A percentile compares a stretch with the other conserved stretches of the same genome.
Conservation (phyloP, 257 asterid genomes). For the Solanum pennellii region DNA sequence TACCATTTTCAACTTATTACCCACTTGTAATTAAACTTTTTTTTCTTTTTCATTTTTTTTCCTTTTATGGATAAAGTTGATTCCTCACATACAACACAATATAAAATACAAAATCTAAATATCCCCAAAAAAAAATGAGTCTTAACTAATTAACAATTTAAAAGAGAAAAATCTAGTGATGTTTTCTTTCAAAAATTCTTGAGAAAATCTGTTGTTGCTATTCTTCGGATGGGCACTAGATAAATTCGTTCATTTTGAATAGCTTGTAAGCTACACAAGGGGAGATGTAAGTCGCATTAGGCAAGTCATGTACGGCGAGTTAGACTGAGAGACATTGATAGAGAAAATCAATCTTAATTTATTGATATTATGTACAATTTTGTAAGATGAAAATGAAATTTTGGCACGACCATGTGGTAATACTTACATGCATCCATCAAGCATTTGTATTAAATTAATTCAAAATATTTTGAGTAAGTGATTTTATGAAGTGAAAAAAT, state of each 20-base stretch:
- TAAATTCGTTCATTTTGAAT: not conserved
- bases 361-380: not conserved
- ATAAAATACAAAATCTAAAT: not conserved
- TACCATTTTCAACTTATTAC: not conserved
- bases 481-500: not conserved
- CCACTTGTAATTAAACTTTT: not conserved
- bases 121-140: not conserved
- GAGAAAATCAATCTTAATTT: too few relatives aligned
- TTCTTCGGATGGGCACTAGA: rapidly evolving
- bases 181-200: not conserved
- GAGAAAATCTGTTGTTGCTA: not conserved
- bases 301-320: not conserved
- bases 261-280: not conserved
- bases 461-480: not conserved
- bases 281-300: not conserved
- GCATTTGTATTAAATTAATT: not conserved
- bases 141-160: not conserved
- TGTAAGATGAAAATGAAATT: not conserved
- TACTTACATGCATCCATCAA: not conserved
- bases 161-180: not conserved
- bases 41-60: not conserved
- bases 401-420: not conserved
- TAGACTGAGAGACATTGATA: not conserved
- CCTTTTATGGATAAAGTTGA: not conserved
- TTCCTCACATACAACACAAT: not conserved